Conservation (phyloP, 148 eudicot species). For the Chenopodium formosanum region DNA sequence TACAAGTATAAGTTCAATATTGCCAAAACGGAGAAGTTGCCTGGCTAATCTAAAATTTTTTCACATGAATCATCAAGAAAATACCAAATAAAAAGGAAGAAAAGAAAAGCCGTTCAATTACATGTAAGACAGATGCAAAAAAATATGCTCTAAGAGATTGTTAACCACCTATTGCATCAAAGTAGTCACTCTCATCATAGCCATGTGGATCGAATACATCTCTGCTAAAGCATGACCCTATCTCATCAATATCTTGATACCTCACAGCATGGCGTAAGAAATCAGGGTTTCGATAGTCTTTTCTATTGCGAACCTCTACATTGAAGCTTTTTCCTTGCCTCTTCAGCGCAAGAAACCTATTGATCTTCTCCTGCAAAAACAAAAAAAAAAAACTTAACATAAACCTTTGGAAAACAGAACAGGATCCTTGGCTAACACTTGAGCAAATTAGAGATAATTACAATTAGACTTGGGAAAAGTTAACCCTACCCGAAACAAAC, state of each 20-base stretch:
- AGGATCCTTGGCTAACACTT: not conserved
- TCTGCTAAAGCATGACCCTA: slow-evolving; percentile 90
- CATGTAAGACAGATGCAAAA: slow-evolving; percentile 1
- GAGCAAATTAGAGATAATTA: not conserved
- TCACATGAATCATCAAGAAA: not conserved
- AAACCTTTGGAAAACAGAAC: not conserved
- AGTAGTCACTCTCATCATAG: slow-evolving; percentile 83
- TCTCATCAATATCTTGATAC: slow-evolving; percentile 91
- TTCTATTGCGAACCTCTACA: slow-evolving; percentile 89
- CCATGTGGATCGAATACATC: slow-evolving; percentile 98
- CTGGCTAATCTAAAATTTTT: not conserved
- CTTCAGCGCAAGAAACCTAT: slow-evolving; percentile 68
- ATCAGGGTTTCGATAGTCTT: slow-evolving; percentile 96
- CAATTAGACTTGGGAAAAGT: too few relatives aligned
- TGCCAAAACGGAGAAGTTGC: not conserved
- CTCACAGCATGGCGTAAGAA: slow-evolving; percentile 96
- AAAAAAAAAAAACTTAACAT: not conserved
- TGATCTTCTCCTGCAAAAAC: slow-evolving; percentile 65
- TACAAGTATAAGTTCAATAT: not conserved
- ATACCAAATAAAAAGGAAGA: not conserved
- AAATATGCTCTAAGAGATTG: not conserved
- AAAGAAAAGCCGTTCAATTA: not conserved
- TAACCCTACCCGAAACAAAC: too few relatives aligned
- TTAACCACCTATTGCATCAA: slow-evolving; percentile 72
- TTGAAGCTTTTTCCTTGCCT: slow-evolving; percentile 77